Conservation (phyloP, 306 rosid species). For the Mimosa pudica region DNA sequence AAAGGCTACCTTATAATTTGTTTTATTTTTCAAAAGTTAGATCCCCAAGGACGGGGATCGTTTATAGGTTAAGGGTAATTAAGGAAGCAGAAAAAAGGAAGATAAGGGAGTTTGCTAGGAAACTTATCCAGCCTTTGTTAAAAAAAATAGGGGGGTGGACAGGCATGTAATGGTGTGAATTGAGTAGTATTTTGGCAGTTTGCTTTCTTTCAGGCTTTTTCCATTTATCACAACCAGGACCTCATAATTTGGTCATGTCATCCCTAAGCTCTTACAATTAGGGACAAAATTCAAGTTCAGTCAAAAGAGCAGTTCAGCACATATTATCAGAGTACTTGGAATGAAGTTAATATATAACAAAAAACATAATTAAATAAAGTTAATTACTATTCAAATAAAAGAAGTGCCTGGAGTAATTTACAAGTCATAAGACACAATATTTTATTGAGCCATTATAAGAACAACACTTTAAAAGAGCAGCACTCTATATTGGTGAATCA, state of each 20-base stretch:
- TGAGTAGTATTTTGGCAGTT: not conserved
- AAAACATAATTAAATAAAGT: not conserved
- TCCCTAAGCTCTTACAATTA: not conserved
- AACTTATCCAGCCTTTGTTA: not conserved
- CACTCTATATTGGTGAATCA: slow-evolving; percentile 1
- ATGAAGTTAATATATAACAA: not conserved
- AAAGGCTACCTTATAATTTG: not conserved
- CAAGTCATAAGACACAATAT: not conserved
- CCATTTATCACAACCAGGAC: not conserved
- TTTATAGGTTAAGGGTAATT: not conserved
- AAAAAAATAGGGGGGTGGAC: not conserved
- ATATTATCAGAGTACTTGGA: not conserved
- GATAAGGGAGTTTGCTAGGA: not conserved
- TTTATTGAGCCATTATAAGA: not conserved
- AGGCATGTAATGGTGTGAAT: not conserved
- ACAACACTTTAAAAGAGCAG: slow-evolving; percentile 6
- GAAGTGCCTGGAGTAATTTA: not conserved
- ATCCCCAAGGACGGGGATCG: not conserved
- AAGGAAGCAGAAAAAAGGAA: not conserved
- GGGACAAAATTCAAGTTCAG: slow-evolving; percentile 1
- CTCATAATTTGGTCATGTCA: not conserved
- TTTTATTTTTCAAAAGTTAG: not conserved
- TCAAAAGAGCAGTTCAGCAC: not conserved
- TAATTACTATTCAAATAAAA: not conserved
- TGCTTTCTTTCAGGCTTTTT: not conserved